Evolutionary conservation across 176 grass and related monocot genomes (phyloP), one percentile per base, ranked within the genome.

Genomic region (Miscanthus lutarioriparius): DNA sequence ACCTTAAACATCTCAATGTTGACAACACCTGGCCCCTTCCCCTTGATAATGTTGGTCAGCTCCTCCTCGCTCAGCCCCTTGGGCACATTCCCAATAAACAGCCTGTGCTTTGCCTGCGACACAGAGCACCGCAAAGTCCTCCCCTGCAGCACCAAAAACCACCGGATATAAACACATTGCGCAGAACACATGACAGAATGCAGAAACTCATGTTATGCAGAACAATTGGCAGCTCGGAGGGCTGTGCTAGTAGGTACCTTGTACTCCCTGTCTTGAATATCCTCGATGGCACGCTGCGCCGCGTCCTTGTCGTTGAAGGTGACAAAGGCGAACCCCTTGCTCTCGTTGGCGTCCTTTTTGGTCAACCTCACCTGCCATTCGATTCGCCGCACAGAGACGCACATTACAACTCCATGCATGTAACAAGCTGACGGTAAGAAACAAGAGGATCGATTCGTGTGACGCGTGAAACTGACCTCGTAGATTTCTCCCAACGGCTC

Each of bases 1-100:
- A 99, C 96, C 89, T 96, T 99, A 76, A 99, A 99, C 86, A 92
- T 93, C 84, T 99, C 96, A 19, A 99, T 83, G 79, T 96, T 91
- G 47, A 96, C 87, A 62, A 96, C 91, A 67, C 96, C 96, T 41
- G 96, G 93, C 40, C 91, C 91, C 77, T 89, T 92, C 4, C 79
- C 91, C n/a, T 94, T 84, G 20, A 99, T 93, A 83, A 96, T 91
- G 54, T 82, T 94, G n/a, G 78, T 89, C 30, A 99, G 81, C 49
- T 99, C 93, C 10, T 94, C 96, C 80, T 99, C 96, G 30, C 91
- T 79, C 88, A 99, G 92, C 47, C 93, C 91, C 84, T 99, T 99
- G 4, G 96, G 96, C 54, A 99, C 93, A 87, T 99, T 99, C 26
- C 96, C 96, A 28, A 99, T 62, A n/a, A 99, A 99, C 35, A 99